Evolutionary conservation across 805 yeast genomes (phyloP).

Genomic region (Limtongozyma cylindracea): DNA sequence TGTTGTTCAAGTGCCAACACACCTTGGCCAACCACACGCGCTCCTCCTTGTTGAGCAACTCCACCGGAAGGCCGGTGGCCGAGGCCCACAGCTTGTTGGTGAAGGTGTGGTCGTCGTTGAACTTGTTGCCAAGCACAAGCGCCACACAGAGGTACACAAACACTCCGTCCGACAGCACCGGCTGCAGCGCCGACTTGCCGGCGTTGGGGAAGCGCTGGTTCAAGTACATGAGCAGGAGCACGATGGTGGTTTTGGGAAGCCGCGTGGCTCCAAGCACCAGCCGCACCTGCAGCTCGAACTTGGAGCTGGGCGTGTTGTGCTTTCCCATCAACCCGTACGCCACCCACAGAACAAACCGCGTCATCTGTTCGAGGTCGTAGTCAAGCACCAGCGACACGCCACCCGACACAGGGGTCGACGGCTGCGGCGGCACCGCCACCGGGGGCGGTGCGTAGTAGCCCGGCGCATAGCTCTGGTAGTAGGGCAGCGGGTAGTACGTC

Average conservation of each 20-base stretch:
- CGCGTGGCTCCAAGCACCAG: conserved; percentile 72
- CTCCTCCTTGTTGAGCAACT: conserved; percentile 39
- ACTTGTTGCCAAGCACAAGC: conserved; percentile 71
- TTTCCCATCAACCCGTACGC: conserved; percentile 42
- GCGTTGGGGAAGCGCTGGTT: conserved; percentile 37
- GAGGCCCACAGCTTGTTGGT: conserved; percentile 90
- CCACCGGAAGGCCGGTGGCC: conserved; percentile 63
- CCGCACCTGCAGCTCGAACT: conserved; percentile 31
- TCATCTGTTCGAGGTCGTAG: conserved; percentile 57
- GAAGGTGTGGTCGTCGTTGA: conserved; percentile 90
- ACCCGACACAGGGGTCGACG: conserved; percentile 16
- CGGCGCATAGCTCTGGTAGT: not conserved
- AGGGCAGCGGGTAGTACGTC: not conserved
- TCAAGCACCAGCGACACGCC: conserved; percentile 63
- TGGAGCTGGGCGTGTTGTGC: conserved; percentile 13
- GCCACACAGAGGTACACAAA: conserved; percentile 39
- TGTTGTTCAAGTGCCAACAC: conserved; percentile 27
- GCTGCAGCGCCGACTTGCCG: conserved; percentile 7
- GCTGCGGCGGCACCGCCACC: conserved; percentile 1
- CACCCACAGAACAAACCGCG: conserved; percentile 56
- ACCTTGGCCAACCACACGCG: conserved; percentile 40
- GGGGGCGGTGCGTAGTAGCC: not conserved
- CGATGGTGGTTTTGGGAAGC: conserved; percentile 58
- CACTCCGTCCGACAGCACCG: conserved; percentile 11
- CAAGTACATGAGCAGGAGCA: conserved; percentile 58